These are phyloP conservation scores for Aspergillus thermomutatus DNA, from an alignment of 2,329 filamentous ascomycete genomes.

Conservation along the genomic window DNA sequence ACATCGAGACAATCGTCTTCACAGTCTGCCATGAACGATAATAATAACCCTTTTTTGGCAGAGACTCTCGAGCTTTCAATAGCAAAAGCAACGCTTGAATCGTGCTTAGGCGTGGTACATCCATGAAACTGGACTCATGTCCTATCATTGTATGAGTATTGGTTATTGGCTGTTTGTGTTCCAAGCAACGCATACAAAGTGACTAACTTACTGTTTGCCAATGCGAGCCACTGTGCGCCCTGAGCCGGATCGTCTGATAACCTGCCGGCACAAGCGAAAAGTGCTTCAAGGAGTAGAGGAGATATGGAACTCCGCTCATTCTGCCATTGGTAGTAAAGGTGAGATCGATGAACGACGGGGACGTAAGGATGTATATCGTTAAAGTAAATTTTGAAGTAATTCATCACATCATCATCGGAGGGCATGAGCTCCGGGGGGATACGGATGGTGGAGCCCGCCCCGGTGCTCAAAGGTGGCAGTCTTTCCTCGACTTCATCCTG, in stretches of 20 bases:
- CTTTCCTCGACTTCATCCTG: conserved; percentile 69
- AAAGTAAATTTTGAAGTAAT: conserved; percentile 91
- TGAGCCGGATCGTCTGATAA: conserved; percentile 79
- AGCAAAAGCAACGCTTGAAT: conserved; percentile 85
- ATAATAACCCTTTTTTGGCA: conserved; percentile 90
- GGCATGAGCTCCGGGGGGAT: conserved; percentile 95
- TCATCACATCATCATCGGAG: conserved; percentile 72
- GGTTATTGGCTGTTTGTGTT: conserved; percentile 25
- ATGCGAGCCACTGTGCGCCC: conserved; percentile 87
- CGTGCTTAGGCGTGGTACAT: conserved; percentile 83
- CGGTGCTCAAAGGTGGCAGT: conserved; percentile 64
- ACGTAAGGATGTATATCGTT: conserved; percentile 87
- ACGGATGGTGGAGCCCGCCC: conserved; percentile 72
- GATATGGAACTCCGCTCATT: conserved; percentile 79
- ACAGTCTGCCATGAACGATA: conserved; percentile 97
- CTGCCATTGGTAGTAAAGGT: conserved; percentile 89
- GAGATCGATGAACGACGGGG: conserved; percentile 76
- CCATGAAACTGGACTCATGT: conserved; percentile 91
- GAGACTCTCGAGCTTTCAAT: conserved; percentile 86
- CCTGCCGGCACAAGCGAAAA: conserved; percentile 84
- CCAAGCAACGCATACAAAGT: conserved; percentile 7
- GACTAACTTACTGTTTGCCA: conserved; percentile 68
- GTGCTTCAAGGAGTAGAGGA: conserved; percentile 80
- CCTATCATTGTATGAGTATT: conserved; percentile 46
- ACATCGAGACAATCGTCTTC: conserved; percentile 89